Conservation (phyloP, 2,329 filamentous ascomycete genomes). For the Penicillium janthinellum region DNA sequence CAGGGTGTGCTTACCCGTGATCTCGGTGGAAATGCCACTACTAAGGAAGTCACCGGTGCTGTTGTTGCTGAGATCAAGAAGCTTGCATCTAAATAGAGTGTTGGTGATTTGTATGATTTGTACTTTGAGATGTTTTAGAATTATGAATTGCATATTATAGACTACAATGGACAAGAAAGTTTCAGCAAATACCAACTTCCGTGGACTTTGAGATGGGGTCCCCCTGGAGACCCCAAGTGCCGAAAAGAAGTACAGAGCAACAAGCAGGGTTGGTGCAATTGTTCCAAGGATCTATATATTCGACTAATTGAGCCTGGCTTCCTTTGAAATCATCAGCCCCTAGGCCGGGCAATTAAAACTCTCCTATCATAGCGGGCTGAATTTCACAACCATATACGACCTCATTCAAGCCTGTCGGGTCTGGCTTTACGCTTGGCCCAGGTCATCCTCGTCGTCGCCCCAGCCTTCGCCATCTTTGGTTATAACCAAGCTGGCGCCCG, state of each 20-base stretch:
- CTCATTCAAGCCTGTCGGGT: neutral
- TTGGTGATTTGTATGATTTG: neutral
- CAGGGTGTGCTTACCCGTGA: constrained; percentile 59
- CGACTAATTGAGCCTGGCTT: neutral
- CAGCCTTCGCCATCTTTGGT: constrained; percentile 30
- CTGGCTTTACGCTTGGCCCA: constrained; percentile 13
- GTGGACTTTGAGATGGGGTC: constrained; percentile 4
- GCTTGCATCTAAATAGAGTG: constrained; percentile 29
- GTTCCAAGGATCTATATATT: neutral
- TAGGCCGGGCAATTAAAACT: neutral
- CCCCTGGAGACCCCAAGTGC: constrained; percentile 8
- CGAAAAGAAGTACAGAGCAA: neutral
- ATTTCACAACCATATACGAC: neutral
- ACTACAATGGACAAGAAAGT: neutral
- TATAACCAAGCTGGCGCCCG: constrained; percentile 32
- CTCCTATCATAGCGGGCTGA: neutral
- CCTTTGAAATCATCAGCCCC: neutral
- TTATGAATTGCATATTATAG: neutral
- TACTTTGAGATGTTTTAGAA: neutral
- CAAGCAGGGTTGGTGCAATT: neutral
- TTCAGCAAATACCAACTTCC: neutral
- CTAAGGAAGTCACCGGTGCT: constrained; percentile 61
- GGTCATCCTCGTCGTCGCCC: constrained; percentile 27
- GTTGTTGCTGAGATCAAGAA: constrained; percentile 56
- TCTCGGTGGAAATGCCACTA: constrained; percentile 60